A percentile compares a stretch with the other conserved stretches of the same genome.
Conservation (phyloP, 1,139 yeast species). For the Lodderomyces orthopsilosis region DNA sequence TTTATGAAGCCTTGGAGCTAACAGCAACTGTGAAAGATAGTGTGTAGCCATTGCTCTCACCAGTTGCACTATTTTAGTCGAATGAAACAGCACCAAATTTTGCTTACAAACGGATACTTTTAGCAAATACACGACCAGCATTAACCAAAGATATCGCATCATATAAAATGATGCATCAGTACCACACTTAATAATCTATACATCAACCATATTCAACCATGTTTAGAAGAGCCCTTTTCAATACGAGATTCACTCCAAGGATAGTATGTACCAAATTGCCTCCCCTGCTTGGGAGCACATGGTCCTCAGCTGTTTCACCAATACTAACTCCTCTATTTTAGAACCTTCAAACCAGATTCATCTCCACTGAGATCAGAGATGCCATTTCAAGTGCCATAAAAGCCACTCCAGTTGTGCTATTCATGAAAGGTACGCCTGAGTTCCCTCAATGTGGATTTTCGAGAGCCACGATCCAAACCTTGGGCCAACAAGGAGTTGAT, state of each 20-base stretch:
- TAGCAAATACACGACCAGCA: background rate
- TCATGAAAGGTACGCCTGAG: constrained; percentile 97
- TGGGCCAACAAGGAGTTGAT: constrained; percentile 97
- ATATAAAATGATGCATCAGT: background rate
- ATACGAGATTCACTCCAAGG: constrained; percentile 8
- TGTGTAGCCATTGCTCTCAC: background rate
- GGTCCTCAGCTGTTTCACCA: background rate
- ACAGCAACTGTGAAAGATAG: no score
- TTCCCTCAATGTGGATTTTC: constrained; percentile 98
- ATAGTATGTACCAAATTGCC: constrained; percentile 1
- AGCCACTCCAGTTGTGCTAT: constrained; percentile 90
- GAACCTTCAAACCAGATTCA: constrained; percentile 37
- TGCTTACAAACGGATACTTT: constrained; percentile 1
- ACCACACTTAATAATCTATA: background rate
- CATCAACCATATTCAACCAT: constrained; percentile 12
- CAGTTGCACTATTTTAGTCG: background rate
- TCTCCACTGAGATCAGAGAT: constrained; percentile 73
- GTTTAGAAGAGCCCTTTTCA: constrained; percentile 26
- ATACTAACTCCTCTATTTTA: constrained; percentile 7
- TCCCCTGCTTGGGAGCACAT: no score
- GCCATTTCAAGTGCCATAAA: constrained; percentile 84
- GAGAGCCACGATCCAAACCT: constrained; percentile 85
- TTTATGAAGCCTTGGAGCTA: no score
- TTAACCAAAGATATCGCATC: background rate
- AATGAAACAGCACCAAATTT: background rate